Base-by-base conservation (phyloP, 768 basidiomycete species). In the Leucocoprinus birnbaumii region DNA sequence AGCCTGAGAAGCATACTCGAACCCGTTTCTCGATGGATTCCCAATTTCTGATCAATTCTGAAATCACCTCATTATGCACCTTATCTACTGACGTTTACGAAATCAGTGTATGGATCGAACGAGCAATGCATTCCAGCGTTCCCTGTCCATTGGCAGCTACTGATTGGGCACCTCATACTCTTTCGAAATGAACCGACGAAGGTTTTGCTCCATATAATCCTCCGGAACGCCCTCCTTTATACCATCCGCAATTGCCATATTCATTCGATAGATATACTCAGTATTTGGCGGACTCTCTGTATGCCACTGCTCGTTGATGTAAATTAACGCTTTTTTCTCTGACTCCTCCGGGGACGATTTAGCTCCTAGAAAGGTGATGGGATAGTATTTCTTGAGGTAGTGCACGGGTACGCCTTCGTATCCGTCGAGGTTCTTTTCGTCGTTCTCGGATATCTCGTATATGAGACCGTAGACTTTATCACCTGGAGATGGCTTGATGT, bases 251-350 rank as follows among this genome's bases (percentile, higher is more conserved):
- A 79, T 76, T 8, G 67, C 77, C 63, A 62, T 68, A 55, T 80
- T 79, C 66, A 80, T 77, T 13, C 77, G 66, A 52, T 61, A 59
- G 31, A 79, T 72, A 58, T 80, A 81, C 61, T 79, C 78, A 44
- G 62, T 61, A 56, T 65, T 64, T 3, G 75, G 70, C 6, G 58
- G 51, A 14, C 73, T 70, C 25, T 67, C 67, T 10, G 48, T 55
- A 48, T 66, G 57, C 46, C 71, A 62, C 26, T 68, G 52, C 13
- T 65, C 60, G 47, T 79, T 76, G 21, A 79, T 64, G 49, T 79
- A 81, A 27, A 79, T 65, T 48, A 80, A 64, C 1, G 68, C 67
- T 6, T 69, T 54, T 19, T 71, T 56, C 1, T n/a, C 51, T 48
- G 9, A 53, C 37, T 3, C 19, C 31, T 31, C 42, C 4, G 21